phyloP scores from a whole-genome alignment of 257 asterid species.

The Anisodus tanguticus region DNA sequence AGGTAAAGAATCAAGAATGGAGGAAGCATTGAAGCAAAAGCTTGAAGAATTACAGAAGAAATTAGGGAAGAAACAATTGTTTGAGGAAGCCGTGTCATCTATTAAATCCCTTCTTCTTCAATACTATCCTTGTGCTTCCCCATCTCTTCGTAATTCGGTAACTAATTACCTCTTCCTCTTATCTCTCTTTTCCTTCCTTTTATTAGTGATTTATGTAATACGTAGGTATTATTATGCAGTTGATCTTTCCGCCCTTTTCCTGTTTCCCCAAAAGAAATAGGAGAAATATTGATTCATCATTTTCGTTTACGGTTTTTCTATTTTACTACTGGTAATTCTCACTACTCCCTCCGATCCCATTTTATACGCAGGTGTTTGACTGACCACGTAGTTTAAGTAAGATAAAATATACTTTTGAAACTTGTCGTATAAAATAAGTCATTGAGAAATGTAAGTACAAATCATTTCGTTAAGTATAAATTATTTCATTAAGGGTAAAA shows the following conservation, averaged over 20 bases:
- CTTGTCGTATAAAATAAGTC: too few species aligned
- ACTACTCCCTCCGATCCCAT: neutral
- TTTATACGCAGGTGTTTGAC: too few species aligned
- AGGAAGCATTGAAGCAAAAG: slow-evolving; percentile 58
- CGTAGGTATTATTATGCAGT: neutral
- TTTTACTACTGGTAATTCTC: neutral
- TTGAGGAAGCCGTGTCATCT: slow-evolving; percentile 75
- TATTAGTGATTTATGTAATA: neutral
- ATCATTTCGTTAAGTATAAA: too few species aligned
- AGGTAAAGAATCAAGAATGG: slow-evolving; percentile 38
- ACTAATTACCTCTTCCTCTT: neutral
- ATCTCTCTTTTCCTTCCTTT: neutral
- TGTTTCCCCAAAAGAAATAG: neutral
- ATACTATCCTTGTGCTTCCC: slow-evolving; percentile 76
- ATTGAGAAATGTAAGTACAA: too few species aligned
- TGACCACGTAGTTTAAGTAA: too few species aligned
- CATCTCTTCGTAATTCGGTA: slow-evolving; percentile 70
- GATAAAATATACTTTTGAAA: too few species aligned
- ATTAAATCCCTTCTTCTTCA: slow-evolving; percentile 73
- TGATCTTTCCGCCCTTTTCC: neutral
- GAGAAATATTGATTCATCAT: neutral
- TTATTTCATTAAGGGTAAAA: too few species aligned
- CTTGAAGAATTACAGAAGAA: slow-evolving; percentile 79
- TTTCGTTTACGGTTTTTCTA: neutral
- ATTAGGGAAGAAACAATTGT: slow-evolving; percentile 72